Base-by-base conservation (phyloP, 768 basidiomycete genomes). In the Pulveroboletus sp. region DNA sequence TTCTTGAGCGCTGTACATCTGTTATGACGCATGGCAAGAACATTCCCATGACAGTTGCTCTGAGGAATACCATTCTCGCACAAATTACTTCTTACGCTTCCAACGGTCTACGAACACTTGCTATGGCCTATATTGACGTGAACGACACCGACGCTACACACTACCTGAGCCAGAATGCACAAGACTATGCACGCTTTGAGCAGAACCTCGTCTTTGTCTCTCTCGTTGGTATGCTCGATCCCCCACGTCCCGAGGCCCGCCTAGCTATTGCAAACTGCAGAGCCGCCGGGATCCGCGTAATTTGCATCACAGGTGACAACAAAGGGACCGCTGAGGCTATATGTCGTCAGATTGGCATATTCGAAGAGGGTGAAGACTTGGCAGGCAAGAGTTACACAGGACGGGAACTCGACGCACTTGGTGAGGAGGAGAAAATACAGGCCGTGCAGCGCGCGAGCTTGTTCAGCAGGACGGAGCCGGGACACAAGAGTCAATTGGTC, bases 301-400 rank as follows among this genome's bases (percentile, higher is more conserved):
- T 99, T 59, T 95, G 95, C 62, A 95, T 99, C 66, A 99, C 95
- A 3, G 95, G 95, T 37, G 95, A 98, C 70, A 97, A 96, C 74
- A 94, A 94, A 74, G 85, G 88, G 54, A 99, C 95, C 17, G 95
- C 94, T 39, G 95, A 97, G 76, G 91, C 93, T 27, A 97, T 99
- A 60, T 97, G 93, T 69, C 76, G 91, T 51, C 87, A 93, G 69
- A 93, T 99, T 69, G 94, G 95, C 4, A 91, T 99, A 58, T 96
- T 98, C 62, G 83, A 73, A 36, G 78, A 82, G 55, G 65, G 89
- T 54, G 95, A 97, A 71, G 87, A 95, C 69, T 71, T 96, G 67
- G 83, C 80, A n/a, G 91, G 90, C 41, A 95, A 95, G 78, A 93
- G 91, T 57, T 97, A 93, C 63, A 98, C 96, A 0, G 95, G 95